Evolutionary conservation across 2,329 filamentous ascomycete species (phyloP), one percentile per base, ranked within the genome.

Genomic region (Botrytis fragariae): DNA sequence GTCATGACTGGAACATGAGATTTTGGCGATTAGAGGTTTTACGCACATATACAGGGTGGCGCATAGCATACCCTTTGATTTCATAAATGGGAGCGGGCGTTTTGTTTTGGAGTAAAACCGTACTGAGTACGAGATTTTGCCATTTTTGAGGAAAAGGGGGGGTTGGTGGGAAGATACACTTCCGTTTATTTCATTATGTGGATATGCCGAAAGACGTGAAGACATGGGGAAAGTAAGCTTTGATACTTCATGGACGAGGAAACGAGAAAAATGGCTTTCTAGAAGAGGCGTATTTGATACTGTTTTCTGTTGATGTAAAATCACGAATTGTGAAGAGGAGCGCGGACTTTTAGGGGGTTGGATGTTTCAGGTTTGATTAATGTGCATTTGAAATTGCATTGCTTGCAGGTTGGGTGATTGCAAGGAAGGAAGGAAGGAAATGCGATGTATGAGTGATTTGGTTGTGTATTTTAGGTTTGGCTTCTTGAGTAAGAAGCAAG

Each of bases 81-180:
- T 68, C 65, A 57, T n/a, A 22, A 16, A 39, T 25, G 48, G 65
- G 48, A 57, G 65, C 48, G 48, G 65, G 65, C 22, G 65, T 68
- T 57, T 57, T 67, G 39, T 48, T 64, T 35, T 29, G 35, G 65
- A 42, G 65, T 68, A 68, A 54, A 22, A 22, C 25, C 37, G 65
- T 68, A 68, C 65, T 32, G 9, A 18, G 35, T 68, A 68, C 48
- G 48, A 68, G 65, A 82, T 86, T 35, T 68, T 37, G 51, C 18
- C n/a, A 57, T 57, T 29, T 32, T 32, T 29, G 51, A 57, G n/a
- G 51, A 57, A 57, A 42, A 4, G 25, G 3, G 45, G 22, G 22
- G 22, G 4, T n/a, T n/a, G 25, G 48, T 12, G 6, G 25, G 48
- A n/a, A 5, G 48, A 57, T 42, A 57, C 6, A 57, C n/a, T 57